Evolutionary conservation across 164 flowering plant species (phyloP).

Genomic region (Taxillus chinensis): DNA sequence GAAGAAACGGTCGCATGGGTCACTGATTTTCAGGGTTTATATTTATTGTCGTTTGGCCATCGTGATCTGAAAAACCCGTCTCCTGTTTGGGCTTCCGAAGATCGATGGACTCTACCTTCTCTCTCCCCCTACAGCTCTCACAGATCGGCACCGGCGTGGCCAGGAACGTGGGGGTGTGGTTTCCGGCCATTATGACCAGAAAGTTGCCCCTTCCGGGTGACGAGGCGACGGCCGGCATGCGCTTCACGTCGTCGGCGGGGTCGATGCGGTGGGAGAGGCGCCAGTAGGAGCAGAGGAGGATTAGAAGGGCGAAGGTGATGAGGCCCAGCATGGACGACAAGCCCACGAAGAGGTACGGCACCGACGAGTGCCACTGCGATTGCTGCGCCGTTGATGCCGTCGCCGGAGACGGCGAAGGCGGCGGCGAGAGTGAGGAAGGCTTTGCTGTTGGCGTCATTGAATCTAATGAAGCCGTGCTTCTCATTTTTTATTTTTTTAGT

Average conservation of each 20-base stretch:
- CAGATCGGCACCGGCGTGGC: not conserved
- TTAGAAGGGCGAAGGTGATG: not conserved
- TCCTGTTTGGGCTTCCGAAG: too few species aligned
- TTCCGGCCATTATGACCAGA: conserved; percentile 3
- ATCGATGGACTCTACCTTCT: conserved; percentile 9
- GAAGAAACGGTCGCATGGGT: too few species aligned
- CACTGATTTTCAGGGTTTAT: too few species aligned
- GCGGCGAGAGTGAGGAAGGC: not conserved
- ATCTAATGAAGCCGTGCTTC: not conserved
- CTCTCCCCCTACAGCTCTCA: conserved; percentile 6
- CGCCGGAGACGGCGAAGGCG: not conserved
- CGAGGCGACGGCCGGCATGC: not conserved
- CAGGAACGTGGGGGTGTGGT: not conserved
- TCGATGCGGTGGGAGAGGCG: not conserved
- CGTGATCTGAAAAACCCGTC: too few species aligned
- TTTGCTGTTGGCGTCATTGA: not conserved
- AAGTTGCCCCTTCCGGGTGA: not conserved
- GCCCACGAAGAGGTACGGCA: conserved; percentile 1
- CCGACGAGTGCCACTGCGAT: conserved; percentile 1
- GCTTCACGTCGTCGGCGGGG: not conserved
- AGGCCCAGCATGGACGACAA: conserved; percentile 2
- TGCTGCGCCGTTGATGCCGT: not conserved
- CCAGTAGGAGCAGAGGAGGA: conserved; percentile 3
- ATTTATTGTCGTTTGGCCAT: too few species aligned
- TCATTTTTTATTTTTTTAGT: not conserved